These are phyloP conservation scores for Yarrowia phangngaensis DNA, from an alignment of 805 yeast species.

Conservation along the genomic window DNA sequence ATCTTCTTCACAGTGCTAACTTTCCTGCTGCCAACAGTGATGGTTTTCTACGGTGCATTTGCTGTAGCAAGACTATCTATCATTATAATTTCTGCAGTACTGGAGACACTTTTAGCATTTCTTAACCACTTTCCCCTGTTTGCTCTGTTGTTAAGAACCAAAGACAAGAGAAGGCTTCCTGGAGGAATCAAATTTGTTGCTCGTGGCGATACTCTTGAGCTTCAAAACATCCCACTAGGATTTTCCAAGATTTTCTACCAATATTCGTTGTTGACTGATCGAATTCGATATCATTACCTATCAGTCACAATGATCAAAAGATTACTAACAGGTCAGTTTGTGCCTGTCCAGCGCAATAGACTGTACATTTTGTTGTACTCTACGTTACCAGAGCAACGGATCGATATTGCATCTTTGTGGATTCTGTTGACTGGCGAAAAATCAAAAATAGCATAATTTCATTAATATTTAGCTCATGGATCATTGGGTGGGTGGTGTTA, in stretches of 20 bases:
- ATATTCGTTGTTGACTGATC: conserved; percentile 43
- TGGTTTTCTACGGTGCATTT: conserved; percentile 77
- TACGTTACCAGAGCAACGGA: conserved; percentile 47
- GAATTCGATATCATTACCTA: conserved; percentile 45
- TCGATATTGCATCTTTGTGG: conserved; percentile 28
- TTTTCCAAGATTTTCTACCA: conserved; percentile 48
- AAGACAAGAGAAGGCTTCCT: conserved; percentile 68
- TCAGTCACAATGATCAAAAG: conserved; percentile 44
- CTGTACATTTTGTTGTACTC: conserved; percentile 53
- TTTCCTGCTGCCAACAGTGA: conserved; percentile 79
- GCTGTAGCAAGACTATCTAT: conserved; percentile 55
- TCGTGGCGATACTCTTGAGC: conserved; percentile 30
- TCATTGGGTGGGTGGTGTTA: too few relatives aligned
- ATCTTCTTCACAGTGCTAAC: conserved; percentile 74
- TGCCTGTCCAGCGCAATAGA: conserved; percentile 47
- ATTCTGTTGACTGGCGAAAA: neutral
- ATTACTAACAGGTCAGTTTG: conserved; percentile 48
- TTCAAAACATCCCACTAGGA: conserved; percentile 48
- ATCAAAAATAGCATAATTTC: neutral
- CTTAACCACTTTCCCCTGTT: conserved; percentile 85
- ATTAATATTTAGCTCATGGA: too few relatives aligned
- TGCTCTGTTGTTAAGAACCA: conserved; percentile 69
- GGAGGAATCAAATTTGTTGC: conserved; percentile 47
- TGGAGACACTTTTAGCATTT: conserved; percentile 59
- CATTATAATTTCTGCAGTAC: conserved; percentile 46